Percentiles rank a stretch among this genome's conserved stretches.
Evolutionary conservation across 345 rosid species (phyloP).

Genomic region (Isatis tinctoria): DNA sequence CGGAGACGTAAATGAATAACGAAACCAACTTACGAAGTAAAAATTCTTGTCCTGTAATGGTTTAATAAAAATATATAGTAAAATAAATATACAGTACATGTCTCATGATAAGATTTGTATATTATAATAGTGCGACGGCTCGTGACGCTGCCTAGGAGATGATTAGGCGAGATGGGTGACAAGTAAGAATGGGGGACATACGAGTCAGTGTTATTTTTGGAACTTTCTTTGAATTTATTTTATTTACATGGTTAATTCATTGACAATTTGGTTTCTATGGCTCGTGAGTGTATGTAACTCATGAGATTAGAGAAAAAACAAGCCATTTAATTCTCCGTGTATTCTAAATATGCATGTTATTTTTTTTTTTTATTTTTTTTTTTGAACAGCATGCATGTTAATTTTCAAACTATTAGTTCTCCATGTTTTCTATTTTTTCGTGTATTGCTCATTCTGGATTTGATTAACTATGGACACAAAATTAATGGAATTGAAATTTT

Average conservation of each 20-base stretch:
- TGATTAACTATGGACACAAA: too few species aligned
- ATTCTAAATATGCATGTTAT: too few species aligned
- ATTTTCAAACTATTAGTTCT: too few species aligned
- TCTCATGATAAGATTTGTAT: conserved; percentile 1
- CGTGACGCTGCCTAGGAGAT: conserved; percentile 31
- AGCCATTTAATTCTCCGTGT: too few species aligned
- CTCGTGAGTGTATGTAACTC: neutral
- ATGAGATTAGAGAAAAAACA: neutral
- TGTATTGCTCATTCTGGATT: too few species aligned
- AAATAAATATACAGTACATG: neutral
- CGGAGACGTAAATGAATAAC: conserved; percentile 24
- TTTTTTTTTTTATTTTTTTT: too few species aligned
- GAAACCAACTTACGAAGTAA: neutral
- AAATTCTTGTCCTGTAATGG: conserved; percentile 1
- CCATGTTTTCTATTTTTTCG: too few species aligned
- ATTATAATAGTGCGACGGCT: conserved; percentile 17
- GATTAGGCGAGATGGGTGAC: conserved; percentile 23
- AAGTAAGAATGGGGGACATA: conserved; percentile 33
- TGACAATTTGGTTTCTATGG: neutral
- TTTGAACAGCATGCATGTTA: too few species aligned
- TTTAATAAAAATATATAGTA: neutral
- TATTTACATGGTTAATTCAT: neutral
- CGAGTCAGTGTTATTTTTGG: conserved; percentile 24
- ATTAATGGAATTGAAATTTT: too few species aligned
- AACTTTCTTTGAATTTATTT: conserved; percentile 8